Conservation (phyloP, 1,284 basidiomycete species). For the Marasmius sp. region DNA sequence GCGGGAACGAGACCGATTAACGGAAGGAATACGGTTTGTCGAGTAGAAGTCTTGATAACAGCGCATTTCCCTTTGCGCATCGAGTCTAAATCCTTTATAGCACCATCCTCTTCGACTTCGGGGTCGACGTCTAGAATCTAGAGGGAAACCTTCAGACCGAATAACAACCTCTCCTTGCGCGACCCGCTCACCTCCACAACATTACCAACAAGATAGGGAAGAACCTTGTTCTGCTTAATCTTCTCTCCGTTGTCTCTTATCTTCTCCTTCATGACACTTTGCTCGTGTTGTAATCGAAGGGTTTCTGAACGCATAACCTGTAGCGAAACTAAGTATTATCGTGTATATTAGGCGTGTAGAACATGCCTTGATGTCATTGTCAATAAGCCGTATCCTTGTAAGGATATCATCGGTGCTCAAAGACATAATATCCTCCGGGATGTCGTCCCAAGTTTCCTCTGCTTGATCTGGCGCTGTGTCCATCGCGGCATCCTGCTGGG, state of each 20-base stretch:
- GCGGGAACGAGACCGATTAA: slow-evolving; percentile 96
- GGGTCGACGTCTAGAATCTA: slow-evolving; percentile 95
- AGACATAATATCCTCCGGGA: slow-evolving; percentile 77
- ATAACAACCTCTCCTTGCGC: not conserved
- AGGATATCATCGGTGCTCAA: slow-evolving; percentile 81
- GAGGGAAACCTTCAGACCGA: slow-evolving; percentile 11
- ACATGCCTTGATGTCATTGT: slow-evolving; percentile 89
- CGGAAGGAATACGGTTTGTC: slow-evolving; percentile 97
- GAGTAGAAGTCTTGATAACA: slow-evolving; percentile 97
- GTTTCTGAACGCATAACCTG: slow-evolving; percentile 96
- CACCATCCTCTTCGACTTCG: slow-evolving; percentile 90
- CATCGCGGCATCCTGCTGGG: slow-evolving; percentile 52
- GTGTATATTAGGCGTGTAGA: not conserved
- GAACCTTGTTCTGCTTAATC: slow-evolving; percentile 99
- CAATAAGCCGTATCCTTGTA: slow-evolving; percentile 86
- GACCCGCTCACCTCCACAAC: slow-evolving; percentile 78
- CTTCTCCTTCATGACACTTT: slow-evolving; percentile 96
- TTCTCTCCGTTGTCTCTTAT: slow-evolving; percentile 98
- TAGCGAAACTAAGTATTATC: slow-evolving; percentile 5
- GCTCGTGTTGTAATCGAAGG: slow-evolving; percentile 89
- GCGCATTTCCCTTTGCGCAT: slow-evolving; percentile 97
- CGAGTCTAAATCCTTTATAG: slow-evolving; percentile 90
- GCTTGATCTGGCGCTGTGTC: slow-evolving; percentile 68
- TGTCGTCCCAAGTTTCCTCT: slow-evolving; percentile 81
- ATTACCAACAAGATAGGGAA: slow-evolving; percentile 97